These are phyloP conservation scores for Botrytis fragariae DNA, from an alignment of 2,329 filamentous ascomycete species.

Conservation along the genomic window DNA sequence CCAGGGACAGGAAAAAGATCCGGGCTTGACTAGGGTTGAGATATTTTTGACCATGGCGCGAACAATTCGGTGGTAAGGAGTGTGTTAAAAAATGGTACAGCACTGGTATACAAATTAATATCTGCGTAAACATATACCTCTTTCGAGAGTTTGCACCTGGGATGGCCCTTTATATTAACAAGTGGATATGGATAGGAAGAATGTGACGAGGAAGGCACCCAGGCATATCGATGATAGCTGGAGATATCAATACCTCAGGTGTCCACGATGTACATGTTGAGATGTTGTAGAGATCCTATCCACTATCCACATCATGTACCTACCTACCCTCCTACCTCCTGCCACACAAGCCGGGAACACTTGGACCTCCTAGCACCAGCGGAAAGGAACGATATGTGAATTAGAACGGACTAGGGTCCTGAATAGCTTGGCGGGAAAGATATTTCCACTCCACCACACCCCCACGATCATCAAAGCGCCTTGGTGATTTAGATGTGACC, in stretches of 20 bases:
- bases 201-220: background rate
- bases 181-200: no score
- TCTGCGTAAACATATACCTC: background rate
- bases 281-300: no score
- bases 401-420: background rate
- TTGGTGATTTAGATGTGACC: background rate
- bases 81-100: background rate
- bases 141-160: background rate
- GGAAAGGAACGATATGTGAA: background rate
- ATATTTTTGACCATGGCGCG: background rate
- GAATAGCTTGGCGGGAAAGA: background rate
- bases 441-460: background rate
- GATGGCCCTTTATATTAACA: background rate
- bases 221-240: background rate
- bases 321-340: no score
- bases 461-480: background rate
- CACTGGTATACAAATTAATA: background rate
- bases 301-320: no score
- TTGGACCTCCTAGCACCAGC: conserved; percentile 3
- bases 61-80: background rate
- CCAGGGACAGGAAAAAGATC: background rate
- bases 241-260: no score
- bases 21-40: background rate
- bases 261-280: no score
- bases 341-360: background rate